These are phyloP conservation scores for Scleroderma citrinum DNA, from an alignment of 768 basidiomycete genomes.

Conservation along the genomic window DNA sequence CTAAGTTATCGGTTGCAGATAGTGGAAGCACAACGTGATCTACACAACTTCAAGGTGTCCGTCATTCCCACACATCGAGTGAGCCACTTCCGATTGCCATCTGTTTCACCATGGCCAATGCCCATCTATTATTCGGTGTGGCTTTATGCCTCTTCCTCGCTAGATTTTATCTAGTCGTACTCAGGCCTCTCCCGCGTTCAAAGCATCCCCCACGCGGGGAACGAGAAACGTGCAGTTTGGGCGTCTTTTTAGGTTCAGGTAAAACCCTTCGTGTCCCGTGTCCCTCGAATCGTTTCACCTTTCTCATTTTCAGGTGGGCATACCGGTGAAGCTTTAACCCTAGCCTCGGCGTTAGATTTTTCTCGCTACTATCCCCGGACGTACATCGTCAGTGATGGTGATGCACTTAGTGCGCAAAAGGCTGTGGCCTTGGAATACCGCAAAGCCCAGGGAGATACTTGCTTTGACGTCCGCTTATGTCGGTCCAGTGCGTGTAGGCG, in stretches of 20 bases:
- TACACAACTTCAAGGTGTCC: no score
- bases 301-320: constrained; percentile 69
- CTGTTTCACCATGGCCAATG: not conserved
- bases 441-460: constrained; percentile 6
- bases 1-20: no score
- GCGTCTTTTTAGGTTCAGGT: constrained; percentile 94
- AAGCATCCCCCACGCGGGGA: constrained; percentile 11
- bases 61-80: no score
- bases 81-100: no score
- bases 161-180: constrained; percentile 16
- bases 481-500: not conserved
- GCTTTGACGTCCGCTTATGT: constrained; percentile 11
- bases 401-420: constrained; percentile 70
- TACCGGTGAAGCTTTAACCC: constrained; percentile 76
- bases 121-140: not conserved
- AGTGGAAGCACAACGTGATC: no score
- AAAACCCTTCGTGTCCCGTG: constrained; percentile 17
- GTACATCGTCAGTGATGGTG: constrained; percentile 81
- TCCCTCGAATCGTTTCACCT: constrained; percentile 6
- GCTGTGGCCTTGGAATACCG: constrained; percentile 56
- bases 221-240: constrained; percentile 43
- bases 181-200: constrained; percentile 11
- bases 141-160: constrained; percentile 12
- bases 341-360: constrained; percentile 70
- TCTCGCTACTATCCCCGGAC: constrained; percentile 67